phyloP scores from a whole-genome alignment of 2,329 filamentous ascomycete species.

The Pseudogymnoascus sp. region DNA sequence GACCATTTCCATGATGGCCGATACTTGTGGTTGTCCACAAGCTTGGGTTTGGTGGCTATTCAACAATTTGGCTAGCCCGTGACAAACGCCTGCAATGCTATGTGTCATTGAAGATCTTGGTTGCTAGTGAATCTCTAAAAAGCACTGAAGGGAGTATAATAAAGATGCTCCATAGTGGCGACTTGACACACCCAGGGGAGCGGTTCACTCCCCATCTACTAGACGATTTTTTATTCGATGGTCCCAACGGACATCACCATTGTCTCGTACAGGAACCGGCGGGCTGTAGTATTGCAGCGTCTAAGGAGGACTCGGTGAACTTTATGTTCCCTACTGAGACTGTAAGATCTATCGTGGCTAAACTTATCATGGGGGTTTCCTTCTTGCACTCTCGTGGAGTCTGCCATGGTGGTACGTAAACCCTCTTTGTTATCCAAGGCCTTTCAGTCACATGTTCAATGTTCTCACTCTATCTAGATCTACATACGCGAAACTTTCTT shows the following conservation, averaged over 20 bases:
- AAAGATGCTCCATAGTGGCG: not conserved
- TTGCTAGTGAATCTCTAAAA: constrained; percentile 8
- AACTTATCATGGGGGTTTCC: not conserved
- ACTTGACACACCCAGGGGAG: constrained; percentile 14
- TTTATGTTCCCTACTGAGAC: not conserved
- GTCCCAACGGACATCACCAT: constrained; percentile 37
- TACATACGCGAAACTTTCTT: not conserved
- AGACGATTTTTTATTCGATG: constrained; percentile 31
- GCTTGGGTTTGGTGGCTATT: constrained; percentile 36
- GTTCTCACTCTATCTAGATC: not conserved
- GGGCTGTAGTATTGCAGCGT: not conserved
- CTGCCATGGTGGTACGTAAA: not conserved
- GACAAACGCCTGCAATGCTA: constrained; percentile 18
- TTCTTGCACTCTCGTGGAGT: not conserved
- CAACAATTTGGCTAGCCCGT: constrained; percentile 37
- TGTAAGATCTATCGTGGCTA: not conserved
- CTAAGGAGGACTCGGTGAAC: not conserved
- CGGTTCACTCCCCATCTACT: constrained; percentile 29
- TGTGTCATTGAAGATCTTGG: constrained; percentile 14
- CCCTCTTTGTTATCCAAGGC: too few relatives aligned
- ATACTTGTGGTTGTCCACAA: constrained; percentile 37
- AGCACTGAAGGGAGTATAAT: not conserved
- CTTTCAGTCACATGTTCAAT: too few relatives aligned
- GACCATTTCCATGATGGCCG: constrained; percentile 33
- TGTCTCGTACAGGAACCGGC: constrained; percentile 33